phyloP scores from a whole-genome alignment of 768 basidiomycete genomes.

The Tulasnella sp. region DNA sequence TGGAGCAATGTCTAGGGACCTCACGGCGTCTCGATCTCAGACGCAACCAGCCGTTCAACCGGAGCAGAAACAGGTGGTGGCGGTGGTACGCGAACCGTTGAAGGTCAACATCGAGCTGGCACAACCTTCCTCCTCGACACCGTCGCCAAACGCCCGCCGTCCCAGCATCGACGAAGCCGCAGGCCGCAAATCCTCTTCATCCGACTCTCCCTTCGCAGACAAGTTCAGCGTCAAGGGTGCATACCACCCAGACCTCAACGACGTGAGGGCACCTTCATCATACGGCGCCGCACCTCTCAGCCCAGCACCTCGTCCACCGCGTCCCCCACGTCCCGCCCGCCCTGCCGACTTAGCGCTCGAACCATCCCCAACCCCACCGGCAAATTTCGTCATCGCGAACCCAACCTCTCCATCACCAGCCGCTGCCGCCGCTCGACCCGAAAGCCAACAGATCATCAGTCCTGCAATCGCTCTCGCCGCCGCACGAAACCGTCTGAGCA shows the following conservation, averaged over 20 bases:
- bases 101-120: too few relatives aligned
- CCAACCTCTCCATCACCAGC: not conserved
- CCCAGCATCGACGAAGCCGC: not conserved
- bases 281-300: not conserved
- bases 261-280: not conserved
- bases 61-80: too few relatives aligned
- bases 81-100: too few relatives aligned
- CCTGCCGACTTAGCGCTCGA: slow-evolving; percentile 4
- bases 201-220: slow-evolving; percentile 6
- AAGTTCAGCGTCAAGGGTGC: slow-evolving; percentile 12
- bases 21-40: too few relatives aligned
- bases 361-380: not conserved
- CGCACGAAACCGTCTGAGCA: not conserved
- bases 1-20: too few relatives aligned
- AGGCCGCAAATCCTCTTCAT: not conserved
- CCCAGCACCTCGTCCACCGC: slow-evolving; percentile 3
- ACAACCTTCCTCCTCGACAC: too few relatives aligned
- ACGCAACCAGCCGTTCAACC: too few relatives aligned
- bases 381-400: too few relatives aligned
- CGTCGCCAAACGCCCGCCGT: not conserved
- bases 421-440: not conserved
- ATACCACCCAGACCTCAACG: slow-evolving; percentile 6
- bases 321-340: slow-evolving; percentile 4
- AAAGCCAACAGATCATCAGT: too few relatives aligned
- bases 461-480: not conserved